A percentile compares a stretch with the other conserved stretches of the same genome.
These are phyloP conservation scores for Ascochyta clinopodiicola DNA, from an alignment of 2,329 filamentous ascomycete genomes.

Conservation along the genomic window DNA sequence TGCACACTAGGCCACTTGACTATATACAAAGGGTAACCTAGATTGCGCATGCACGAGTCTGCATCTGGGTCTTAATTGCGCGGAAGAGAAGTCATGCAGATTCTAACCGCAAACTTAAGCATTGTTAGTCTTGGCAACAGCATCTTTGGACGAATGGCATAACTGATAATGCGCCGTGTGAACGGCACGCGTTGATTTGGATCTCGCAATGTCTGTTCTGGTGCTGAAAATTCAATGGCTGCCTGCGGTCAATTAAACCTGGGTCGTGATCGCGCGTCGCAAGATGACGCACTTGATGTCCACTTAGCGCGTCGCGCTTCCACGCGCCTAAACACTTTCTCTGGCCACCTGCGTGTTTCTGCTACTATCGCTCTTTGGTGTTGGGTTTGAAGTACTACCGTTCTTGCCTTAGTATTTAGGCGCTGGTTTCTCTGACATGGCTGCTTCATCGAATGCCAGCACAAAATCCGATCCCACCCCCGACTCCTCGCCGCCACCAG, in stretches of 20 bases:
- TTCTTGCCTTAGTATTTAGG: neutral
- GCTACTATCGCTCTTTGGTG: neutral
- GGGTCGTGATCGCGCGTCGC: slow-evolving; percentile 37
- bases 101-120: too few relatives aligned
- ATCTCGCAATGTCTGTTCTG: too few relatives aligned
- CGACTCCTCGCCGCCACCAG: slow-evolving; percentile 43
- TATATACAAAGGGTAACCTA: too few relatives aligned
- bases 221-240: neutral
- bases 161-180: too few relatives aligned
- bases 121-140: too few relatives aligned
- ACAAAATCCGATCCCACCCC: slow-evolving; percentile 40
- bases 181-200: too few relatives aligned
- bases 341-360: slow-evolving; percentile 18
- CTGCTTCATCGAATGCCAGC: slow-evolving; percentile 31
- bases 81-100: too few relatives aligned
- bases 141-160: too few relatives aligned
- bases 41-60: too few relatives aligned
- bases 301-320: slow-evolving; percentile 32
- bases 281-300: slow-evolving; percentile 32
- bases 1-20: too few relatives aligned
- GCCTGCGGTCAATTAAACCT: neutral
- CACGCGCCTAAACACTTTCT: slow-evolving; percentile 15
- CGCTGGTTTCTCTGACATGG: slow-evolving; percentile 21
- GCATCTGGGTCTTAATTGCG: too few relatives aligned
- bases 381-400: neutral